These are phyloP conservation scores for Penicillium silybi DNA, from an alignment of 495 filamentous ascomycete genomes.

Conservation along the genomic window DNA sequence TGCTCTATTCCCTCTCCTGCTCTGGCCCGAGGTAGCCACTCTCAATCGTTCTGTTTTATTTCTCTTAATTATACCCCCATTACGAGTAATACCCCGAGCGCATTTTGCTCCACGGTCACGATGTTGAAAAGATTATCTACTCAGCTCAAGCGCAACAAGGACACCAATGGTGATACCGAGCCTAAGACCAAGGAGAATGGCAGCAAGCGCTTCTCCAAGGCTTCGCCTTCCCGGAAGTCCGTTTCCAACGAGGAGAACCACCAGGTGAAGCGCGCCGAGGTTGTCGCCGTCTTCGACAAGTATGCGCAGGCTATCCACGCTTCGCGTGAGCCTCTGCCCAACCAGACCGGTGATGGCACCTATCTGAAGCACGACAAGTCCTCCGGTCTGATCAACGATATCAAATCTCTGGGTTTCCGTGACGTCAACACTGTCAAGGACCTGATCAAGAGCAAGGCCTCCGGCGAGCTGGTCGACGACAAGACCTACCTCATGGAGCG, in stretches of 20 bases:
- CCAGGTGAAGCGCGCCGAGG: conserved; percentile 38
- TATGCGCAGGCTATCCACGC: conserved; percentile 64
- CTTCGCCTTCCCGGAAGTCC: conserved; percentile 27
- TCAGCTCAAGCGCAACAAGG: conserved; percentile 49
- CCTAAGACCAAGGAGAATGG: conserved; percentile 31
- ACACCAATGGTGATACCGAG: conserved; percentile 38
- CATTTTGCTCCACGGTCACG: conserved; percentile 19
- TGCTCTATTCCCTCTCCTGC: conserved; percentile 8
- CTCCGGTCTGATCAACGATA: conserved; percentile 58
- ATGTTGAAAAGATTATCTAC: conserved; percentile 52
- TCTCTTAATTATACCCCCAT: not conserved
- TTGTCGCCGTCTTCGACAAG: conserved; percentile 52
- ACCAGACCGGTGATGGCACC: conserved; percentile 60
- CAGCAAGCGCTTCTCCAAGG: conserved; percentile 40
- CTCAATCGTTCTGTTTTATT: conserved; percentile 10
- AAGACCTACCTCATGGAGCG: conserved; percentile 79
- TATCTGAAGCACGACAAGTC: conserved; percentile 47
- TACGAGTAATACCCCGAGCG: conserved; percentile 8
- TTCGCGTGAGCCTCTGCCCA: conserved; percentile 60
- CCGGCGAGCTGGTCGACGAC: conserved; percentile 61
- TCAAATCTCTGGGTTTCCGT: conserved; percentile 58
- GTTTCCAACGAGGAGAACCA: conserved; percentile 30
- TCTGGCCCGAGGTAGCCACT: conserved; percentile 13
- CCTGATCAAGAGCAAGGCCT: conserved; percentile 47
- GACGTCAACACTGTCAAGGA: conserved; percentile 54